Percentiles rank a stretch among this genome's conserved stretches.
phyloP scores from a whole-genome alignment of 768 basidiomycete species.

The Chalciporus pseudorubinellus region DNA sequence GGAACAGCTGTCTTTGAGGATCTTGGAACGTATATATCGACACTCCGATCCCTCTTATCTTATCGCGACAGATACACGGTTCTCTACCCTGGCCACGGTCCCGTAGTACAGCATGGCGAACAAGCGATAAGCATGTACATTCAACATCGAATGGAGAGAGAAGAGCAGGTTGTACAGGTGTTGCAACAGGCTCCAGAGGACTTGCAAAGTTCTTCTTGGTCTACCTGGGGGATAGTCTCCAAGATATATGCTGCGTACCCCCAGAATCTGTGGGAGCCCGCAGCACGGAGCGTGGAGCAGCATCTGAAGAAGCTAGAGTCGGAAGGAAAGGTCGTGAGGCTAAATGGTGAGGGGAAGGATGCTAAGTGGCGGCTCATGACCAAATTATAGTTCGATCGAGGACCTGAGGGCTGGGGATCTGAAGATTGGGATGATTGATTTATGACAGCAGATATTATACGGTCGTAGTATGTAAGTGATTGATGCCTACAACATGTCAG shows the following conservation, averaged over 20 bases:
- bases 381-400: constrained; percentile 3
- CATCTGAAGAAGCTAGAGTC: constrained; percentile 72
- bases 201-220: constrained; percentile 37
- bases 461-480: neutral
- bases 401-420: neutral
- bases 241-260: constrained; percentile 74
- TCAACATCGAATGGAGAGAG: constrained; percentile 75
- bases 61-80: constrained; percentile 41
- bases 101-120: constrained; percentile 63
- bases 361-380: constrained; percentile 43
- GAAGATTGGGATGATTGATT: neutral
- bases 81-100: constrained; percentile 91
- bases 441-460: neutral
- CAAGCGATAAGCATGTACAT: constrained; percentile 70
- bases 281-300: constrained; percentile 61
- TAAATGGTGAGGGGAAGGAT: constrained; percentile 53
- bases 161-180: constrained; percentile 67
- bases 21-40: constrained; percentile 64
- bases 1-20: constrained; percentile 90
- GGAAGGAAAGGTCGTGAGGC: constrained; percentile 55
- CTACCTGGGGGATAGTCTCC: constrained; percentile 64
- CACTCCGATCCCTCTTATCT: constrained; percentile 56
- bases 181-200: constrained; percentile 37
- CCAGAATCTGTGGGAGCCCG: constrained; percentile 65
- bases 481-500: no score